phyloP scores from a whole-genome alignment of 2,329 filamentous ascomycete species.

The Proliferodiscus dingleyae region DNA sequence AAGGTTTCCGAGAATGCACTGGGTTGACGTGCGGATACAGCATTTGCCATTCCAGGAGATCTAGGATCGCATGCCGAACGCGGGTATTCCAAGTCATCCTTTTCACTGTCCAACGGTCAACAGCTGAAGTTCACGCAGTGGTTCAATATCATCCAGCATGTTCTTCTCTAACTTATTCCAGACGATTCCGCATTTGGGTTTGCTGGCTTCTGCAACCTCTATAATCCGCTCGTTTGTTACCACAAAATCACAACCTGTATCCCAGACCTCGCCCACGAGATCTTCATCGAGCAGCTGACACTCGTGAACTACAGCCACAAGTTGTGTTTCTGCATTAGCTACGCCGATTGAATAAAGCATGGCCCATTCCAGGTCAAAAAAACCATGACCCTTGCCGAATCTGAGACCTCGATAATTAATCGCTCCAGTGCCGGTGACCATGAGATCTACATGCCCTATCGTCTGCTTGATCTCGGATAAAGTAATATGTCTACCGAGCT shows the following conservation, averaged over 20 bases:
- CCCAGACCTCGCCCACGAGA: conserved; percentile 32
- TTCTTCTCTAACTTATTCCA: conserved; percentile 34
- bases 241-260: conserved; percentile 39
- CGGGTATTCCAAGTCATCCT: no score
- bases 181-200: conserved; percentile 35
- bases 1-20: no score
- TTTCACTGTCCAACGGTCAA: no score
- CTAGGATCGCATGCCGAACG: no score
- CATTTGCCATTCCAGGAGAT: no score
- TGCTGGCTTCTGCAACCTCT: conserved; percentile 27
- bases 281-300: conserved; percentile 38
- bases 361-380: conserved; percentile 41
- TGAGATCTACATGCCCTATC: conserved; percentile 30
- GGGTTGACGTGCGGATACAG: no score
- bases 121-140: conserved; percentile 7
- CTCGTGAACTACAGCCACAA: conserved; percentile 36
- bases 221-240: conserved; percentile 34
- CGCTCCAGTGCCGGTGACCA: conserved; percentile 37
- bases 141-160: conserved; percentile 34
- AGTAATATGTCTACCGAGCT: conserved; percentile 32
- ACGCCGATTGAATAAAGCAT: conserved; percentile 34
- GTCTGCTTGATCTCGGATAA: conserved; percentile 33
- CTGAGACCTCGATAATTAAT: conserved; percentile 36
- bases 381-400: conserved; percentile 37
- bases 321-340: conserved; percentile 26